A percentile compares a stretch with the other conserved stretches of the same genome.
Evolutionary conservation across 257 asterid genomes (phyloP).

Genomic region (Solanum lycopersicoides): DNA sequence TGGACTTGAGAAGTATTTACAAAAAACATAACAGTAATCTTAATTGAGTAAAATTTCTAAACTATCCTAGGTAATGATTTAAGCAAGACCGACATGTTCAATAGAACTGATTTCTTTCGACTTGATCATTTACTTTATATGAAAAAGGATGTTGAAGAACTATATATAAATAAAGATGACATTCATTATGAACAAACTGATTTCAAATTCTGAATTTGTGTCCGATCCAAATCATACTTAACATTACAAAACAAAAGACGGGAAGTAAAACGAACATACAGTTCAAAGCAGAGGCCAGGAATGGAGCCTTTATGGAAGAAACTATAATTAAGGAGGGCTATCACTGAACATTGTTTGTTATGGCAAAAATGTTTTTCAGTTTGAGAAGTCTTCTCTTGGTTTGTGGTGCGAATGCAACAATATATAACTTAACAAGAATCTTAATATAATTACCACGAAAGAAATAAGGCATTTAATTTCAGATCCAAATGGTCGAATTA

Average conservation of each 20-base stretch:
- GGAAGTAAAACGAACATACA: conserved; percentile 28
- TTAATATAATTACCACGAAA: too few relatives aligned
- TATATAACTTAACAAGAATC: too few relatives aligned
- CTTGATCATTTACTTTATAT: not conserved
- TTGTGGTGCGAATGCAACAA: too few relatives aligned
- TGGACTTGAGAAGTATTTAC: not conserved
- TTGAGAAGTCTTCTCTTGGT: too few relatives aligned
- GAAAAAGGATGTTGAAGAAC: not conserved
- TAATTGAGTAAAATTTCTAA: not conserved
- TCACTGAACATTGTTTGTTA: conserved; percentile 81
- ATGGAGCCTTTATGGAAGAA: conserved; percentile 74
- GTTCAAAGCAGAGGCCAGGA: conserved; percentile 98
- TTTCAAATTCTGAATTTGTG: not conserved
- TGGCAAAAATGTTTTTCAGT: conserved; percentile 27
- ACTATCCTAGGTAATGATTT: too few relatives aligned
- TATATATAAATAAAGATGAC: too few relatives aligned
- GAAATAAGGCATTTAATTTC: too few relatives aligned
- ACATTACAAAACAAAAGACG: not conserved
- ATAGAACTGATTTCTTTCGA: not conserved
- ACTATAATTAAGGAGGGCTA: conserved; percentile 71
- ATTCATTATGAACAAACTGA: not conserved
- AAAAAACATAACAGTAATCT: not conserved
- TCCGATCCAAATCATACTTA: not conserved
- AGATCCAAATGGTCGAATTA: too few relatives aligned
- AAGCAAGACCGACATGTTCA: not conserved